Evolutionary conservation across 441 rosid genomes (phyloP).

Genomic region (Pelargonium cotyledonis): DNA sequence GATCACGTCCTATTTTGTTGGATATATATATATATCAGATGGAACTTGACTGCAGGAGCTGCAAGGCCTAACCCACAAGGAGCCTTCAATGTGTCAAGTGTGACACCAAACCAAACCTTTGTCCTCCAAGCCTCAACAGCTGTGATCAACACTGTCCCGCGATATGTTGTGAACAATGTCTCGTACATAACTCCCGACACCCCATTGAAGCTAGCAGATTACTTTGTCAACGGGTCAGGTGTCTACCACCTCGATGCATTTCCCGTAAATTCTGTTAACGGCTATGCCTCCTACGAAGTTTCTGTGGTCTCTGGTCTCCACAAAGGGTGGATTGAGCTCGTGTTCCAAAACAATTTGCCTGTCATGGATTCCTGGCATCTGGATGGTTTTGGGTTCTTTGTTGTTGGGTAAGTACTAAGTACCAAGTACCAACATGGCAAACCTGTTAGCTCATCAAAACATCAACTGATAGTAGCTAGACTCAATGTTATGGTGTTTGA

Average conservation of each 20-base stretch:
- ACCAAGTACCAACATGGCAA: not conserved
- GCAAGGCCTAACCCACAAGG: slow-evolving; percentile 86
- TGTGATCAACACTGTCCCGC: slow-evolving; percentile 20
- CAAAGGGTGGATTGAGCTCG: slow-evolving; percentile 59
- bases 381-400: slow-evolving; percentile 61
- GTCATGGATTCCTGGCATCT: slow-evolving; percentile 66
- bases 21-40: slow-evolving; percentile 1
- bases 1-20: not conserved
- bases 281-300: slow-evolving; percentile 26
- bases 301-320: slow-evolving; percentile 43
- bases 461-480: not conserved
- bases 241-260: slow-evolving; percentile 35
- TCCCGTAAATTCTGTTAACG: slow-evolving; percentile 29
- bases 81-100: slow-evolving; percentile 56
- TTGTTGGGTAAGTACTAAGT: slow-evolving; percentile 49
- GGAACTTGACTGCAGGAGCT: slow-evolving; percentile 61
- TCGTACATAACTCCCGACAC: slow-evolving; percentile 45
- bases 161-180: slow-evolving; percentile 47
- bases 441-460: not conserved
- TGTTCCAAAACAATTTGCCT: slow-evolving; percentile 37
- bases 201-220: slow-evolving; percentile 56
- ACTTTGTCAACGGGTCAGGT: slow-evolving; percentile 34
- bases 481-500: not conserved
- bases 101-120: slow-evolving; percentile 45
- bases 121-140: slow-evolving; percentile 36